Percentiles rank a stretch among this genome's conserved stretches.
These are phyloP conservation scores for Saccharomyces hybrid DNA, from an alignment of 1,139 yeast species.

Conservation along the genomic window DNA sequence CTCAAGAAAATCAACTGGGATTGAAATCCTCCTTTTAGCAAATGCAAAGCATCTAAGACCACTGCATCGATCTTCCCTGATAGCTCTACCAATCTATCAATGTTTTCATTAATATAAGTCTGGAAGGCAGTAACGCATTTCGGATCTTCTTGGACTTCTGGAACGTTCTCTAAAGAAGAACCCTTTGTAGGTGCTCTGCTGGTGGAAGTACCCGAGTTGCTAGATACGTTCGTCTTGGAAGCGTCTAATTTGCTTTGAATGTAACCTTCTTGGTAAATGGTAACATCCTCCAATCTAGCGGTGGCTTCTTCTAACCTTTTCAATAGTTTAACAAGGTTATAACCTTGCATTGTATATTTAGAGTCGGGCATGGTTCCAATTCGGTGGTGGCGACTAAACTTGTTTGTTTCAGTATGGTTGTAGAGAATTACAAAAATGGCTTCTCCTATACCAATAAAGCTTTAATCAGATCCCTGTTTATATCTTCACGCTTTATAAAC, in stretches of 20 bases:
- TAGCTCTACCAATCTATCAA: constrained; percentile 52
- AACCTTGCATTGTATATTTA: constrained; percentile 64
- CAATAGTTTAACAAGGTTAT: constrained; percentile 71
- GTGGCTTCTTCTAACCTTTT: constrained; percentile 90
- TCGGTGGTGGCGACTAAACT: neutral
- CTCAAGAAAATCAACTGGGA: constrained; percentile 53
- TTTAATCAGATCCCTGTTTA: neutral
- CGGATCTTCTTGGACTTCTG: constrained; percentile 31
- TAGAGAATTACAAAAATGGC: neutral
- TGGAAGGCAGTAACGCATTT: constrained; percentile 49
- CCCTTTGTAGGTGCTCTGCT: constrained; percentile 14
- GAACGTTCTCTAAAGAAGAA: constrained; percentile 19
- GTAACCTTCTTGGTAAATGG: constrained; percentile 61
- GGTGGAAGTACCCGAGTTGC: constrained; percentile 17
- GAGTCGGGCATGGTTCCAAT: constrained; percentile 39
- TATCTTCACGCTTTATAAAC: neutral
- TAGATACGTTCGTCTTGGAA: neutral
- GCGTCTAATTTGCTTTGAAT: constrained; percentile 26
- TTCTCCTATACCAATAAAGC: neutral
- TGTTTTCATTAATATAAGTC: constrained; percentile 42
- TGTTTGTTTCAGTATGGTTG: neutral
- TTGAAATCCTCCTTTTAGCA: constrained; percentile 51
- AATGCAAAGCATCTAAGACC: constrained; percentile 53
- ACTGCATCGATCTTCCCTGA: constrained; percentile 57
- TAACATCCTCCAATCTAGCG: constrained; percentile 81